Evolutionary conservation across 768 basidiomycete species (phyloP).

Genomic region (button mushroom (Agaricus bisporus)): DNA sequence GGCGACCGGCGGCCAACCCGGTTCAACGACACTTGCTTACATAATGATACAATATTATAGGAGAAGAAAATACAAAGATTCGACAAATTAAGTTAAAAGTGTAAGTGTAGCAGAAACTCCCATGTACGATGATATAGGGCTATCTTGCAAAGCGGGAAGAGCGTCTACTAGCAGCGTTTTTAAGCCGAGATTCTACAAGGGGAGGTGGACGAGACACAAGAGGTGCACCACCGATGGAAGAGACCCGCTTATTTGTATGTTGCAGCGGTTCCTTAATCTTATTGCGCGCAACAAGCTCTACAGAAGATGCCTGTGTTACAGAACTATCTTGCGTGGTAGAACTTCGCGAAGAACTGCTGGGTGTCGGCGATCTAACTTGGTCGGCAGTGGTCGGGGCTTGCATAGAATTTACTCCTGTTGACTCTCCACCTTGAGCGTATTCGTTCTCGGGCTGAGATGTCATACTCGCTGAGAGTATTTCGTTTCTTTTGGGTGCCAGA

Average conservation of each 20-base stretch:
- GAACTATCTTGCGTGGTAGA: slow-evolving; percentile 1
- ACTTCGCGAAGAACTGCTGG: slow-evolving; percentile 2
- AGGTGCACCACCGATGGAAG: neutral
- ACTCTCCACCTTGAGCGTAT: too few relatives aligned
- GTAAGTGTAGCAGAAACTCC: neutral
- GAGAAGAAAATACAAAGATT: neutral
- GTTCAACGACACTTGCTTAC: neutral
- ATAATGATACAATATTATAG: neutral
- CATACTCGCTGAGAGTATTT: neutral
- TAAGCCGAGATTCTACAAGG: slow-evolving; percentile 19
- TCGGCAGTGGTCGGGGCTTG: neutral
- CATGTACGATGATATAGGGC: slow-evolving; percentile 3
- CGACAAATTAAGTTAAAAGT: neutral
- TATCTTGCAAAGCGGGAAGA: slow-evolving; percentile 9
- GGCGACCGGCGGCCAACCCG: neutral
- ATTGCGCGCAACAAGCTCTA: neutral
- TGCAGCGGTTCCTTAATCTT: neutral
- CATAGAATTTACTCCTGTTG: neutral
- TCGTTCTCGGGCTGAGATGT: neutral
- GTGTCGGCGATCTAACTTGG: slow-evolving; percentile 3
- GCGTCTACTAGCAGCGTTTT: neutral
- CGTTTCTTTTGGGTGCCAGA: slow-evolving; percentile 10
- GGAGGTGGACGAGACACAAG: slow-evolving; percentile 19
- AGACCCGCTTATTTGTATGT: neutral
- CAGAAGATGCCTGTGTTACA: neutral